phyloP scores from a whole-genome alignment of 2,329 filamentous ascomycete genomes.

The Aspergillus brasiliensis region DNA sequence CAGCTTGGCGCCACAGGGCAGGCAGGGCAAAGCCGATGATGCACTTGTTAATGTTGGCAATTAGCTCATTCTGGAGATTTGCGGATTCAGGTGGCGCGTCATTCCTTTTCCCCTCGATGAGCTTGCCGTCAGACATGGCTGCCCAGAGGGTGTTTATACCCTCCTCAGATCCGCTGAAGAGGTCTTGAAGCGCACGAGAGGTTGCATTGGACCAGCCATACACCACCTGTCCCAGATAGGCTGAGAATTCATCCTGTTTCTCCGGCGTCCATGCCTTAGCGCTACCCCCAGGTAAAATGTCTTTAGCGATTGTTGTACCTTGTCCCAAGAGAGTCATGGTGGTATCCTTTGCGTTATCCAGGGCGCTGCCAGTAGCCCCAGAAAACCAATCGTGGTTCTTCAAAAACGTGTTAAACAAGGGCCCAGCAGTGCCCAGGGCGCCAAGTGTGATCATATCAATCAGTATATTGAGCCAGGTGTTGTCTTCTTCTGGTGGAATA shows the following conservation, averaged over 20 bases:
- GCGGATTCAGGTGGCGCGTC: background rate
- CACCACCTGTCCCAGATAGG: constrained; percentile 12
- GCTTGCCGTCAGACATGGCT: constrained; percentile 12
- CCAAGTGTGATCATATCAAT: constrained; percentile 16
- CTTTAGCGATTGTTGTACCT: constrained; percentile 11
- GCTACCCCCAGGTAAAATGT: background rate
- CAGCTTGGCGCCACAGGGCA: constrained; percentile 12
- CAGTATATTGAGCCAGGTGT: constrained; percentile 12
- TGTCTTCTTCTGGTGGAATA: constrained; percentile 12
- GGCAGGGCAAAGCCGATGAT: constrained; percentile 13
- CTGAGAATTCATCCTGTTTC: constrained; percentile 12
- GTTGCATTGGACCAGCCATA: constrained; percentile 10
- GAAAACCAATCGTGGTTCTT: background rate
- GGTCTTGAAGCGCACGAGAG: background rate
- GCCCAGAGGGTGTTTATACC: background rate
- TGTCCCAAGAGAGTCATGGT: constrained; percentile 7
- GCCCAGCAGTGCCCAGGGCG: constrained; percentile 7
- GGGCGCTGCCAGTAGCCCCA: background rate
- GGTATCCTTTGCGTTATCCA: constrained; percentile 11
- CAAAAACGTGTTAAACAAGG: constrained; percentile 11
- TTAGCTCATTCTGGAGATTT: background rate
- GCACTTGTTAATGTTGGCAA: background rate
- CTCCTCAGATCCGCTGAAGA: constrained; percentile 2
- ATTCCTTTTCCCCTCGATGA: constrained; percentile 9
- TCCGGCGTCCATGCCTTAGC: constrained; percentile 4